A percentile compares a stretch with the other conserved stretches of the same genome.
These are phyloP conservation scores for Fusarium pininemorale DNA, from an alignment of 2,329 filamentous ascomycete genomes.

Conservation along the genomic window DNA sequence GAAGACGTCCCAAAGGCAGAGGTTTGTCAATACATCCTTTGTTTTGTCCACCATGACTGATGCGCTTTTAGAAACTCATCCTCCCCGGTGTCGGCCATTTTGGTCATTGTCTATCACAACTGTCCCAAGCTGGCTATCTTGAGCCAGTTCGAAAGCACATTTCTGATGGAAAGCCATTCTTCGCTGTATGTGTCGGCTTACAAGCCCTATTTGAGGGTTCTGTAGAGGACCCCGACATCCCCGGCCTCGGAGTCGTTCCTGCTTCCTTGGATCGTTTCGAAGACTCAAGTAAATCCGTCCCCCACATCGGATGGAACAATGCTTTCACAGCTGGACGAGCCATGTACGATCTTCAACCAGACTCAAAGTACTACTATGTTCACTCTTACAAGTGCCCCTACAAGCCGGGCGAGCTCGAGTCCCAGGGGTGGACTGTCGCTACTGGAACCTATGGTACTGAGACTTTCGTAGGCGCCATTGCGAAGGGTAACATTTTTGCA, in stretches of 20 bases:
- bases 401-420: conserved; percentile 75
- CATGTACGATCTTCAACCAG: conserved; percentile 81
- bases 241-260: conserved; percentile 80
- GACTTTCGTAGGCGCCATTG: conserved; percentile 90
- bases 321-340: conserved; percentile 69
- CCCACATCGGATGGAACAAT: conserved; percentile 98
- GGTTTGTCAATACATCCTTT: conserved; percentile 59
- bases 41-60: conserved; percentile 12
- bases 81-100: conserved; percentile 97
- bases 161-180: conserved; percentile 91
- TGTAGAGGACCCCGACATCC: conserved; percentile 75
- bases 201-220: conserved; percentile 92
- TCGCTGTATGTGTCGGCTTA: conserved; percentile 95
- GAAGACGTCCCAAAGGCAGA: conserved; percentile 86
- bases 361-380: conserved; percentile 98
- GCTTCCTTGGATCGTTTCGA: conserved; percentile 79
- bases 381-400: conserved; percentile 93
- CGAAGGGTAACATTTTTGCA: conserved; percentile 84
- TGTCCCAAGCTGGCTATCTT: conserved; percentile 82
- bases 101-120: conserved; percentile 90
- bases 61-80: conserved; percentile 77
- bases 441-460: conserved; percentile 88
- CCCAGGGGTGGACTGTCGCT: conserved; percentile 89
- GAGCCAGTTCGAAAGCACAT: conserved; percentile 87
- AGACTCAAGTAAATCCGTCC: conserved; percentile 84